Evolutionary conservation across 441 rosid species (phyloP).

Genomic region (Jatropha multifida): DNA sequence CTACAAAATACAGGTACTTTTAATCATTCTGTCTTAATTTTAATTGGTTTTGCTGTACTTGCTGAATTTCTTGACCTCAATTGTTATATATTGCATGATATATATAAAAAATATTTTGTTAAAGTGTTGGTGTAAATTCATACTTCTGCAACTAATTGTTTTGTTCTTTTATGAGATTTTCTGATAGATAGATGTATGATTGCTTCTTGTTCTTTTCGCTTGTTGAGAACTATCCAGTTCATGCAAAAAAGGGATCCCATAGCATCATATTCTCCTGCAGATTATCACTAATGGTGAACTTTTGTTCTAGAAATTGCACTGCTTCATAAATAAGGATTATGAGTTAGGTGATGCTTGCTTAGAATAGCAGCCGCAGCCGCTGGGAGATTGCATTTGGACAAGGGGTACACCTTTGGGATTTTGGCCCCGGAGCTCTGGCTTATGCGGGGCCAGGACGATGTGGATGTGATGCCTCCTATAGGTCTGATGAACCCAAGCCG

Average conservation of each 20-base stretch:
- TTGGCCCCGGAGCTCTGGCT: too few relatives aligned
- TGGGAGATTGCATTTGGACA: too few relatives aligned
- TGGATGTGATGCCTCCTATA: too few relatives aligned
- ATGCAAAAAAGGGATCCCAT: background rate
- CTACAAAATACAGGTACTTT: constrained; percentile 4
- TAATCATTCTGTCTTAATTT: background rate
- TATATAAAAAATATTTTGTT: constrained; percentile 3
- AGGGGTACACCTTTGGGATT: too few relatives aligned
- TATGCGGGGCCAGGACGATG: too few relatives aligned
- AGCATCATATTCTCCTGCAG: background rate
- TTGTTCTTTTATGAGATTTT: background rate
- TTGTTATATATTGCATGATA: constrained; percentile 1
- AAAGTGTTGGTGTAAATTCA: background rate
- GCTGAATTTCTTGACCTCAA: constrained; percentile 5
- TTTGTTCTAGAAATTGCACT: background rate
- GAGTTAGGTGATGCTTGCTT: too few relatives aligned
- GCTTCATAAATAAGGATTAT: too few relatives aligned
- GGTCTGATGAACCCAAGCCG: too few relatives aligned
- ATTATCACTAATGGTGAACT: background rate
- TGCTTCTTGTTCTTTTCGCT: background rate
- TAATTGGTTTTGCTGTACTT: constrained; percentile 12
- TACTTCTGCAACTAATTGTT: background rate
- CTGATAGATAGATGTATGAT: background rate
- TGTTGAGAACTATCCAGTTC: background rate
- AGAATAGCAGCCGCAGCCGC: too few relatives aligned